Conservation (phyloP, 176 grass and related monocot genomes). For the Pontederia paniculata region DNA sequence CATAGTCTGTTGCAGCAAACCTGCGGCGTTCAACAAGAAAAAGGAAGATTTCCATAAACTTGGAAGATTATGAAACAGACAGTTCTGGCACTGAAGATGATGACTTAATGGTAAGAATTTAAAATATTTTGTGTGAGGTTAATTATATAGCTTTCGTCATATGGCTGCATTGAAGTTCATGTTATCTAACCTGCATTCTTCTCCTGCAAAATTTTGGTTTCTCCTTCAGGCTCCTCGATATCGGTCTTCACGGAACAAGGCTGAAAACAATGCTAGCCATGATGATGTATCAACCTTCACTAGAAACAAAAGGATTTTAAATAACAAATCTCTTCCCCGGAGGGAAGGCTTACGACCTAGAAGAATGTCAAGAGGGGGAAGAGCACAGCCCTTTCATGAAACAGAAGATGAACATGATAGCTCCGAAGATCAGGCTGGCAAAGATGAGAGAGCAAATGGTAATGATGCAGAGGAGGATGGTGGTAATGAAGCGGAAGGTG, state of each 20-base stretch:
- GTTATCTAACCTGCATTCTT: not conserved
- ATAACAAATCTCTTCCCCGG: slow-evolving; percentile 52
- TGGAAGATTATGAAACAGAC: slow-evolving; percentile 79
- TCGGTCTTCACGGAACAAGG: slow-evolving; percentile 73
- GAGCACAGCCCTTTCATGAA: slow-evolving; percentile 52
- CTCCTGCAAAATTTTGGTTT: slow-evolving; percentile 4
- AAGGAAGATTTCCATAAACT: slow-evolving; percentile 77
- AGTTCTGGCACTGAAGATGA: slow-evolving; percentile 92
- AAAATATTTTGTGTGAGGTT: slow-evolving; percentile 3
- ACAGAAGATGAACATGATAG: slow-evolving; percentile 77
- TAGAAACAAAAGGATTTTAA: slow-evolving; percentile 50
- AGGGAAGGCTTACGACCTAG: slow-evolving; percentile 90
- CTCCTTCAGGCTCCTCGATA: slow-evolving; percentile 59
- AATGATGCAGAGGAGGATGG: slow-evolving; percentile 82
- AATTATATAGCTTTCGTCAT: slow-evolving; percentile 7
- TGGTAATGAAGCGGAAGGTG: slow-evolving; percentile 60
- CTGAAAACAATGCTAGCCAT: slow-evolving; percentile 36
- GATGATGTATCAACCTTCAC: slow-evolving; percentile 29
- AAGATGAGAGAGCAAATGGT: slow-evolving; percentile 70
- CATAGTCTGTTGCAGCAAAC: slow-evolving; percentile 71
- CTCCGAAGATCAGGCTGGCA: slow-evolving; percentile 47
- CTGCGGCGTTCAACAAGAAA: slow-evolving; percentile 89
- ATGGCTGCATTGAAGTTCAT: slow-evolving; percentile 5
- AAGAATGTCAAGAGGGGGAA: slow-evolving; percentile 46
- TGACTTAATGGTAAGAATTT: slow-evolving; percentile 84